phyloP scores from a whole-genome alignment of 805 yeast species.

The Candida arabinofermentans region DNA sequence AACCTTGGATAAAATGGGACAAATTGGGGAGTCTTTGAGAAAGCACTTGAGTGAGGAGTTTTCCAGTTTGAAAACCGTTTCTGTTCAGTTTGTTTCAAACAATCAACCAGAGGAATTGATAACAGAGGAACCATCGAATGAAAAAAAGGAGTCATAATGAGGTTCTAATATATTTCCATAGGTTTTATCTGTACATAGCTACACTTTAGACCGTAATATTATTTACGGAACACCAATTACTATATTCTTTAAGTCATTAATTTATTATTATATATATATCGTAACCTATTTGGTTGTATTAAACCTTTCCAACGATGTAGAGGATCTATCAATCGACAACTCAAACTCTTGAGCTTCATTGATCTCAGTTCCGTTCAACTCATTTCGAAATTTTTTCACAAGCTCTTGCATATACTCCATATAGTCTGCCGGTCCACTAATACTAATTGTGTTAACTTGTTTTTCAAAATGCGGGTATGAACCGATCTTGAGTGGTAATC shows the following conservation, averaged over 20 bases:
- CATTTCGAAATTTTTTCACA: slow-evolving; percentile 36
- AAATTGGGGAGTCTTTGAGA: slow-evolving; percentile 24
- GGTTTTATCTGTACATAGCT: neutral
- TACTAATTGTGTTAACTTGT: slow-evolving; percentile 65
- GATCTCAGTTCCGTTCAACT: slow-evolving; percentile 47
- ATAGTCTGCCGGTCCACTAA: slow-evolving; percentile 53
- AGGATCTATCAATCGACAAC: slow-evolving; percentile 6
- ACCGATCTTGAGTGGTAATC: slow-evolving; percentile 62
- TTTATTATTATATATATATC: neutral
- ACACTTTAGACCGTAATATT: neutral
- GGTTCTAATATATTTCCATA: neutral
- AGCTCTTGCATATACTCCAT: slow-evolving; percentile 37
- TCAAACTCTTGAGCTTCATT: slow-evolving; percentile 51
- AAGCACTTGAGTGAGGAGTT: slow-evolving; percentile 32
- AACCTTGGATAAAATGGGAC: slow-evolving; percentile 32
- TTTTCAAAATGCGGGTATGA: slow-evolving; percentile 77
- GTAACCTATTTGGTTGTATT: neutral
- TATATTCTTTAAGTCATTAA: slow-evolving; percentile 1
- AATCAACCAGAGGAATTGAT: slow-evolving; percentile 5
- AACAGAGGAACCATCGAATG: slow-evolving; percentile 3
- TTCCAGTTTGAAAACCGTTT: slow-evolving; percentile 30
- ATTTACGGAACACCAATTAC: neutral
- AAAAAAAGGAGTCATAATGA: neutral
- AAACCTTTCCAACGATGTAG: neutral
- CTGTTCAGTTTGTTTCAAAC: slow-evolving; percentile 31